Conservation (phyloP, 2,329 filamentous ascomycete genomes). For the Aspergillus viridinutans region DNA sequence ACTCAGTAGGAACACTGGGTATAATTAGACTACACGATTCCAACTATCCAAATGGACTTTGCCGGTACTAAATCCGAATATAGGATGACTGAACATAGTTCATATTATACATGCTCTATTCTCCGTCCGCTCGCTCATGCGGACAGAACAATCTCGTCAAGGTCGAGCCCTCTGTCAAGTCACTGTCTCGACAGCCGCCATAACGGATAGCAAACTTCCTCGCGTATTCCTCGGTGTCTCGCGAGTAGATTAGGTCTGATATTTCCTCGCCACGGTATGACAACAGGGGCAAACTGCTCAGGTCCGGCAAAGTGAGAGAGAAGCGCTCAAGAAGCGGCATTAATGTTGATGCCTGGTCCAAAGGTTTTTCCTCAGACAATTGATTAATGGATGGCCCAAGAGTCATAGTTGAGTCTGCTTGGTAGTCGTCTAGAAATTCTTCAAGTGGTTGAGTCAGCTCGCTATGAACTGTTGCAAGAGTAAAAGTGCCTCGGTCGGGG, state of each 20-base stretch:
- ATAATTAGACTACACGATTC: not conserved
- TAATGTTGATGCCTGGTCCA: conserved; percentile 39
- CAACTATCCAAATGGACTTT: not conserved
- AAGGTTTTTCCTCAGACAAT: conserved; percentile 19
- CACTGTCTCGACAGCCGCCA: conserved; percentile 58
- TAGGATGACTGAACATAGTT: not conserved
- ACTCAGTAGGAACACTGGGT: not conserved
- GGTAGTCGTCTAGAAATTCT: conserved; percentile 44
- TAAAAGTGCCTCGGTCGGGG: conserved; percentile 40
- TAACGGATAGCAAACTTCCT: conserved; percentile 58
- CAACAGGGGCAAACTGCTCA: conserved; percentile 55
- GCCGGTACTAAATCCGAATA: not conserved
- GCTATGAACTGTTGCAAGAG: conserved; percentile 69
- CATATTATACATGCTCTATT: not conserved
- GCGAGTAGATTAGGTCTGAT: conserved; percentile 35
- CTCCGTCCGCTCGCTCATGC: conserved; percentile 24
- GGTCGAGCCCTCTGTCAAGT: conserved; percentile 28
- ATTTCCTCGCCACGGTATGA: conserved; percentile 56
- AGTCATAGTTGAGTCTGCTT: conserved; percentile 1
- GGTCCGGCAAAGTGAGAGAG: conserved; percentile 47
- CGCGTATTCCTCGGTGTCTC: conserved; percentile 51
- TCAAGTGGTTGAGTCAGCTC: conserved; percentile 72
- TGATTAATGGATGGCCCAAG: not conserved
- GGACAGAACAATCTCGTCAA: conserved; percentile 65
- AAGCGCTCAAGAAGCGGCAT: conserved; percentile 47